Base-by-base conservation (phyloP, 192 early-diverging fungal genomes). In the Coemansia sp. region DNA sequence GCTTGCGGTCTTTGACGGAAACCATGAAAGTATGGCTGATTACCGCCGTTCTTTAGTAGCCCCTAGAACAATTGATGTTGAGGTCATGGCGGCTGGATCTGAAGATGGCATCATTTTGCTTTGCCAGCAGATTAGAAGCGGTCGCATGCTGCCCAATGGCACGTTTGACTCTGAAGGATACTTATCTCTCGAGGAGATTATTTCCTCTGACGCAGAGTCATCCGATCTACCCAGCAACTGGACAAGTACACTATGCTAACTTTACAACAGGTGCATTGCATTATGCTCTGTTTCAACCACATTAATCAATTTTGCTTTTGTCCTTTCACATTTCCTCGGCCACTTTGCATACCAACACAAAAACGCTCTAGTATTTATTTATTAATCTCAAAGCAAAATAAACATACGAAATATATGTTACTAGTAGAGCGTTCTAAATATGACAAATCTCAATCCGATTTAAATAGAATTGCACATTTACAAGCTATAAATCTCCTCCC, bases 131-230 rank as follows among this genome's bases (percentile, higher is more conserved):
- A 59, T 30, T 2, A 25, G 45, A 1, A 7, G 39, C 28, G n/a
- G 55, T 15, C 23, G 29, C 6, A n/a, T 25, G 25, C 16, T 37
- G 2, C 15, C 29, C 10, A 28, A 23, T 10, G 42, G 39, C 2
- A 28, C 10, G 7, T 31, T 5, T 43, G 59, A 42, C 20, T 31
- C 29, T 7, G 57, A 56, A 21, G 71, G 68, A 4, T 70, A 79
- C 67, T 49, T 74, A 64, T 70, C 64, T 10, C 53, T 79, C 7
- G 71, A 73, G 31, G 71, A 79, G 12, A 73, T 79, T 5, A 64
- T 79, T 21, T 70, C 77, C 7, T 79, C 77, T 0, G 71, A 79
- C 30, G 48, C 67, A 0, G 71, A 73, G 13, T 70, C 67, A 20
- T 72, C 75, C 0, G 75, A 78, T 49, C 12, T 25, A 25, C 7